These are phyloP conservation scores for Collybia sp. DNA, from an alignment of 768 basidiomycete species.

Conservation along the genomic window DNA sequence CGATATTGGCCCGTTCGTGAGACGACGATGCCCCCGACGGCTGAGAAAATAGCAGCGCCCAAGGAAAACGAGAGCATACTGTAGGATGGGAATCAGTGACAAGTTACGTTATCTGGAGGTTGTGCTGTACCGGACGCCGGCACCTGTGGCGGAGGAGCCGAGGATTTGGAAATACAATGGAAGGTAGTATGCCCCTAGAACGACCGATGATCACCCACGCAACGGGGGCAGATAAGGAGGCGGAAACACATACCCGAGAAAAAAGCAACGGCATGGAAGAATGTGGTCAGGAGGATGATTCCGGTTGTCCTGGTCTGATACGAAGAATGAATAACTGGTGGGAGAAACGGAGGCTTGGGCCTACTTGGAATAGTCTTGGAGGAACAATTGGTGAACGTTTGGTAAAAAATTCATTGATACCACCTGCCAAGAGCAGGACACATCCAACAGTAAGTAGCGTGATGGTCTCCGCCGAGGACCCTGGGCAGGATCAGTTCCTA, in stretches of 20 bases:
- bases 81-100: neutral
- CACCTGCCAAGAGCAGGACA: conserved; percentile 43
- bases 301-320: conserved; percentile 67
- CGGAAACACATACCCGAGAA: conserved; percentile 36
- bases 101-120: neutral
- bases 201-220: too few relatives aligned
- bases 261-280: conserved; percentile 64
- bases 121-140: conserved; percentile 54
- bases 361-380: conserved; percentile 67
- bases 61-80: conserved; percentile 78
- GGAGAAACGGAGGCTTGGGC: conserved; percentile 2
- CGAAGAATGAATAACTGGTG: neutral
- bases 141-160: conserved; percentile 66
- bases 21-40: conserved; percentile 51
- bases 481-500: conserved; percentile 21
- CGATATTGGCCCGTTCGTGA: conserved; percentile 57
- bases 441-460: conserved; percentile 56
- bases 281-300: conserved; percentile 49
- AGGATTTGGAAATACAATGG: conserved; percentile 78
- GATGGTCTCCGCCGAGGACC: conserved; percentile 59
- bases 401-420: conserved; percentile 58
- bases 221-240: neutral
- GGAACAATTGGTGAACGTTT: conserved; percentile 68
- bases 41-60: conserved; percentile 48
- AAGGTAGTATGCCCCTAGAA: conserved; percentile 55